A percentile compares a stretch with the other conserved stretches of the same genome.
phyloP scores from a whole-genome alignment of 192 early-diverging fungal species.

The Coemansia sp. region DNA sequence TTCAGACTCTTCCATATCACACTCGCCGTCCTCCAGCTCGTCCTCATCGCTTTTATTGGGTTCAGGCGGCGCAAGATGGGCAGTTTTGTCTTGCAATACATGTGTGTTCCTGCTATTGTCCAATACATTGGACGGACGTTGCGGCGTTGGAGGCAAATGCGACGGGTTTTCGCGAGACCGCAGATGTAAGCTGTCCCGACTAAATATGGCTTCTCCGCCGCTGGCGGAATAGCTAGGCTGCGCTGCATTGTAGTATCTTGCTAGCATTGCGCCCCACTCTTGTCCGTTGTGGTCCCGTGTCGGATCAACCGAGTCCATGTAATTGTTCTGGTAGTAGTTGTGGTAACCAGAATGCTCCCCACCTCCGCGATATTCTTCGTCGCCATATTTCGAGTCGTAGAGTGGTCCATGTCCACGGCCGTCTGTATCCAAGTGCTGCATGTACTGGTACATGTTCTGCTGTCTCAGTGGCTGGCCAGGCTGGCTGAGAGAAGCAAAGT shows the following conservation, averaged over 20 bases:
- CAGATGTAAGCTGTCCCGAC: not conserved
- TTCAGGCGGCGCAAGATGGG: not conserved
- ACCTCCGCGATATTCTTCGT: not conserved
- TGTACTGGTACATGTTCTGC: not conserved
- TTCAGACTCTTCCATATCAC: conserved; percentile 47
- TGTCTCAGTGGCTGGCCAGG: conserved; percentile 27
- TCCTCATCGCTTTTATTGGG: not conserved
- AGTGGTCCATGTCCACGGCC: not conserved
- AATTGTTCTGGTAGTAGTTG: not conserved
- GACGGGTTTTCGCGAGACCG: not conserved
- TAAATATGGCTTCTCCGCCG: not conserved
- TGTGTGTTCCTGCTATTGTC: not conserved
- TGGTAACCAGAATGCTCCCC: not conserved
- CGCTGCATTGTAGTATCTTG: conserved; percentile 22
- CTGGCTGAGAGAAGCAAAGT: conserved; percentile 19
- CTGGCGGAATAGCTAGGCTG: not conserved
- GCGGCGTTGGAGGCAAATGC: not conserved
- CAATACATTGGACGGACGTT: not conserved
- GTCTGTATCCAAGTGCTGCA: not conserved
- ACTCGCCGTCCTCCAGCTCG: conserved; percentile 49
- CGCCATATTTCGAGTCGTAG: not conserved
- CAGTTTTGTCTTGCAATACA: not conserved
- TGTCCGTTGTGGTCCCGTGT: not conserved
- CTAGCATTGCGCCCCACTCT: conserved; percentile 27
- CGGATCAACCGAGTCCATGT: conserved; percentile 3